Base-by-base conservation (phyloP, 169 alveolate species). In the Plasmodium billcollinsi region DNA sequence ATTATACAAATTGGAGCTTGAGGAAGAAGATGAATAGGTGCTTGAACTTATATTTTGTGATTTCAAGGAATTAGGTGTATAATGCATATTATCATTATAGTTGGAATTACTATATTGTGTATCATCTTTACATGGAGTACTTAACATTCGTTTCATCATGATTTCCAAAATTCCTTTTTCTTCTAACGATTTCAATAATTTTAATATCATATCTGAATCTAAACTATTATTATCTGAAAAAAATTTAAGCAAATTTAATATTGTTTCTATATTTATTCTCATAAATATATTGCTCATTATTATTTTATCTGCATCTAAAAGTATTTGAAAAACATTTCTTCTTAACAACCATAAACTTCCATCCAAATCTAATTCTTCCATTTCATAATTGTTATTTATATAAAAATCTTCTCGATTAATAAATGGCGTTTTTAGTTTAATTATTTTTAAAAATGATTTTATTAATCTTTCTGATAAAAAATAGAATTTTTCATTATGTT, bases 91-190 rank as follows among this genome's bases (percentile, higher is more conserved):
- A 39, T 39, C 47, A 56, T 9, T 56, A 45, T 63, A 2, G 20
- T 54, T 24, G 14, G 33, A 0, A 50, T 65, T 49, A 33, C 3
- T 45, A 29, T 52, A 33, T n/a, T 33, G 52, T 9, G 65, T 71
- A 67, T 59, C 18, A n/a, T 56, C 65, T 18, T 73, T 29, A 72
- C 43, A 62, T 2, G 92, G 88, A 14, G 67, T 61, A 86, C 92
- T 66, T 56, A 86, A 45, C 92, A 86, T 71, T 33, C 92, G 69
- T 71, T 86, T 86, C 88, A 86, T 70, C 88, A 86, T 86, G 26
- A 86, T 86, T 59, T 72, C 92, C 56, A 86, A 86, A 86, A 86
- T 86, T 9, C 92, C 92, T 73, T 86, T 86, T 18, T 70, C 47
- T 72, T 86, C 92, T 45, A 86, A 21, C 21, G 88, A 86, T 24